These are phyloP conservation scores for Chrysoporthe deuterocubensis DNA, from an alignment of 2,329 filamentous ascomycete species.

Conservation along the genomic window DNA sequence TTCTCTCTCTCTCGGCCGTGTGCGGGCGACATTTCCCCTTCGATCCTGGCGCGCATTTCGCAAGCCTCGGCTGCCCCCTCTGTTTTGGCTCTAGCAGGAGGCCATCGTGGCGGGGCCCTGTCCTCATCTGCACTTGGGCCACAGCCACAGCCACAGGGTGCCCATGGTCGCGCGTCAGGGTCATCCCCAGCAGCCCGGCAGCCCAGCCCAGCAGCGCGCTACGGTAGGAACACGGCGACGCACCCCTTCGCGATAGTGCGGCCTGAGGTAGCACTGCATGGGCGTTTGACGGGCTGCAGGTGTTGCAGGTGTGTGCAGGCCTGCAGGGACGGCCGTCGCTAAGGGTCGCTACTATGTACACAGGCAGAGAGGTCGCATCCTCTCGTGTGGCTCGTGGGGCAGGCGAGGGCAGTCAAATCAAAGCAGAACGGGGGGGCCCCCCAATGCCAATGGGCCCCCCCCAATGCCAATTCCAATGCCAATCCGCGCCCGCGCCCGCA, in stretches of 20 bases:
- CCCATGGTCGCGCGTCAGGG: not conserved
- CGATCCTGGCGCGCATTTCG: not conserved
- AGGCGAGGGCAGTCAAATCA: not conserved
- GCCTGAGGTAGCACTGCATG: constrained; percentile 2
- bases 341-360: too few relatives aligned
- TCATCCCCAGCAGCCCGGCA: not conserved
- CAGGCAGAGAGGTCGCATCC: too few relatives aligned
- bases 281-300: not conserved
- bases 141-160: not conserved
- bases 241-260: too few relatives aligned
- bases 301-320: not conserved
- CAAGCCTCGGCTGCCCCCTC: not conserved
- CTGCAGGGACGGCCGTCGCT: not conserved
- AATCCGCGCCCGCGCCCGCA: not conserved
- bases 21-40: not conserved
- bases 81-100: not conserved
- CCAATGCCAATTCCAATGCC: not conserved
- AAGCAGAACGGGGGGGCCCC: not conserved
- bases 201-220: not conserved
- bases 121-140: not conserved
- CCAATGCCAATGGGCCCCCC: too few relatives aligned
- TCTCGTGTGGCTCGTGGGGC: not conserved
- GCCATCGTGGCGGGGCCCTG: not conserved
- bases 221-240: not conserved
- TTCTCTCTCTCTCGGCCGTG: not conserved